Evolutionary conservation across 1,139 yeast genomes (phyloP).

Genomic region (Yamadazyma atmosphaerica): DNA sequence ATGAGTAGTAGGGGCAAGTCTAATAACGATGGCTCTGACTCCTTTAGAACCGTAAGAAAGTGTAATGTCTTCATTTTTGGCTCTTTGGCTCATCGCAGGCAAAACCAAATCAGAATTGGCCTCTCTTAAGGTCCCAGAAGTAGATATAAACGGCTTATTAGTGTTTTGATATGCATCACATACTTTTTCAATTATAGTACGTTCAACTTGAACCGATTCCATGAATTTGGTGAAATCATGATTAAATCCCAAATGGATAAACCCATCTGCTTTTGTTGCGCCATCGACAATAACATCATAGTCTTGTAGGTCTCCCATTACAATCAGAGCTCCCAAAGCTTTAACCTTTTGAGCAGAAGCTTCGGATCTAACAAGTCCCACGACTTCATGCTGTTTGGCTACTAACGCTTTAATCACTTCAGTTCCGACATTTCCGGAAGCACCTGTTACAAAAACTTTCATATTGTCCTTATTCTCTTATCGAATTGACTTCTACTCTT

Average conservation of each 20-base stretch:
- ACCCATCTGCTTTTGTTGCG: slow-evolving; percentile 28
- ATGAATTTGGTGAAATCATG: slow-evolving; percentile 21
- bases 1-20: slow-evolving; percentile 29
- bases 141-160: slow-evolving; percentile 18
- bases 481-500: no score
- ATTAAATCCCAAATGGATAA: slow-evolving; percentile 30
- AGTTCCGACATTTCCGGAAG: slow-evolving; percentile 41
- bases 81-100: slow-evolving; percentile 3
- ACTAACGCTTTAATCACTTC: slow-evolving; percentile 26
- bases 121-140: slow-evolving; percentile 14
- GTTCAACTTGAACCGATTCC: slow-evolving; percentile 16
- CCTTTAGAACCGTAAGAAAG: slow-evolving; percentile 18
- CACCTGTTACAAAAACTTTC: slow-evolving; percentile 39
- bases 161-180: slow-evolving; percentile 21
- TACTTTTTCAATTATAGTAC: slow-evolving; percentile 19
- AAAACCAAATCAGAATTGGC: background rate
- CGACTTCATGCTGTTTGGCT: slow-evolving; percentile 28
- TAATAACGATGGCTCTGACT: slow-evolving; percentile 18
- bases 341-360: slow-evolving; percentile 32
- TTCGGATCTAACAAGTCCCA: slow-evolving; percentile 37
- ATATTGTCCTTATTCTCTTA: no score
- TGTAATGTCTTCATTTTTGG: slow-evolving; percentile 8
- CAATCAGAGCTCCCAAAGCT: slow-evolving; percentile 18
- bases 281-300: slow-evolving; percentile 22
- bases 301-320: slow-evolving; percentile 26